Conservation (phyloP, 2,329 filamentous ascomycete genomes). For the Dactylellina leptospora region DNA sequence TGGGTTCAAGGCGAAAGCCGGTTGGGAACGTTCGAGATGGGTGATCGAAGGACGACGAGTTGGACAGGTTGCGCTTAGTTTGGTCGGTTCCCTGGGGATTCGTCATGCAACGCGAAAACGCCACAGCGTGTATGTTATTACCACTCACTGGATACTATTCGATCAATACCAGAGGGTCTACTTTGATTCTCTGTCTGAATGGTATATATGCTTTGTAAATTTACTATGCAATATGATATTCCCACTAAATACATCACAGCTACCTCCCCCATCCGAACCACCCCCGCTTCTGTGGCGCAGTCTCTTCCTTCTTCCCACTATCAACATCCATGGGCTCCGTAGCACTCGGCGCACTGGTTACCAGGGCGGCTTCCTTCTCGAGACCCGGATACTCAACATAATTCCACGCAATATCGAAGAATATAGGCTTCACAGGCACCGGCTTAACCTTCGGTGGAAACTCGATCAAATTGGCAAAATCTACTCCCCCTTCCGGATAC, state of each 20-base stretch:
- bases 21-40: constrained; percentile 21
- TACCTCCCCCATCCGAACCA: constrained; percentile 57
- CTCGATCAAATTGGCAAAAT: constrained; percentile 81
- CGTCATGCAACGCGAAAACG: constrained; percentile 51
- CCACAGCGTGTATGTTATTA: too few species aligned
- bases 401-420: constrained; percentile 97
- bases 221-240: background rate
- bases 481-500: constrained; percentile 75
- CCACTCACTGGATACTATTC: too few species aligned
- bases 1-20: background rate
- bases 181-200: too few species aligned
- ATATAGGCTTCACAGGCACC: constrained; percentile 91
- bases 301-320: constrained; percentile 47
- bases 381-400: constrained; percentile 87
- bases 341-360: constrained; percentile 15
- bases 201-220: too few species aligned
- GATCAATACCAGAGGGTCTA: too few species aligned
- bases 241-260: background rate
- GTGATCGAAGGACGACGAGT: constrained; percentile 4
- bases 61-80: constrained; percentile 46
- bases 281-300: constrained; percentile 52
- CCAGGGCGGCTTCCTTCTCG: constrained; percentile 57
- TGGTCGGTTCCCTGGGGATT: constrained; percentile 2
- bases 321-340: constrained; percentile 54
- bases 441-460: constrained; percentile 85